Percentiles rank a stretch among this genome's conserved stretches.
These are phyloP conservation scores for Psilocybe mexicana DNA, from an alignment of 1,284 basidiomycete genomes.

Conservation along the genomic window DNA sequence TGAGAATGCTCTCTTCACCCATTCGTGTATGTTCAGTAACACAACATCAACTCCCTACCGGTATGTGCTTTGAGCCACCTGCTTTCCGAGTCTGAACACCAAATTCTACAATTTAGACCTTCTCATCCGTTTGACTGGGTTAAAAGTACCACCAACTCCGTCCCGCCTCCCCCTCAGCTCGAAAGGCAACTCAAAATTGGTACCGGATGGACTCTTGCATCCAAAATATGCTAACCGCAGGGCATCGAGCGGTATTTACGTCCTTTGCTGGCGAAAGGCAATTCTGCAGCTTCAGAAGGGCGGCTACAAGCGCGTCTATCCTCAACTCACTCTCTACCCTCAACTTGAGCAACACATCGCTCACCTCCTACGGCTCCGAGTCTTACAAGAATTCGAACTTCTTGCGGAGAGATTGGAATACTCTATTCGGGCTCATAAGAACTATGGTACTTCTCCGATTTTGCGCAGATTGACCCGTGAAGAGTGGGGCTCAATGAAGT, in stretches of 20 bases:
- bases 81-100: no score
- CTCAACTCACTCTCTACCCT: conserved; percentile 25
- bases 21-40: conserved; percentile 57
- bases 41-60: conserved; percentile 53
- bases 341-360: conserved; percentile 54
- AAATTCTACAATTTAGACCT: conserved; percentile 59
- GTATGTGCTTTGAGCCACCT: conserved; percentile 43
- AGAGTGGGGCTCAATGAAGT: conserved; percentile 56
- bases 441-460: conserved; percentile 31
- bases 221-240: conserved; percentile 50
- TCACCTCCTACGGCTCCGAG: conserved; percentile 67
- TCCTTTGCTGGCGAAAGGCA: conserved; percentile 56
- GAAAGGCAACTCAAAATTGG: conserved; percentile 27
- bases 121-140: conserved; percentile 58
- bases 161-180: conserved; percentile 8
- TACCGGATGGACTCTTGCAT: conserved; percentile 73
- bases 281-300: conserved; percentile 36
- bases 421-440: conserved; percentile 19
- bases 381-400: conserved; percentile 71
- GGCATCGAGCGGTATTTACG: conserved; percentile 49
- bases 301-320: conserved; percentile 32
- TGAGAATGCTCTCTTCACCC: conserved; percentile 70
- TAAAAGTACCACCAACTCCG: conserved; percentile 41
- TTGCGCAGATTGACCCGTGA: conserved; percentile 61
- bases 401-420: conserved; percentile 45